Evolutionary conservation across 768 basidiomycete genomes (phyloP).

Genomic region (Pleurotus pulmonarius): DNA sequence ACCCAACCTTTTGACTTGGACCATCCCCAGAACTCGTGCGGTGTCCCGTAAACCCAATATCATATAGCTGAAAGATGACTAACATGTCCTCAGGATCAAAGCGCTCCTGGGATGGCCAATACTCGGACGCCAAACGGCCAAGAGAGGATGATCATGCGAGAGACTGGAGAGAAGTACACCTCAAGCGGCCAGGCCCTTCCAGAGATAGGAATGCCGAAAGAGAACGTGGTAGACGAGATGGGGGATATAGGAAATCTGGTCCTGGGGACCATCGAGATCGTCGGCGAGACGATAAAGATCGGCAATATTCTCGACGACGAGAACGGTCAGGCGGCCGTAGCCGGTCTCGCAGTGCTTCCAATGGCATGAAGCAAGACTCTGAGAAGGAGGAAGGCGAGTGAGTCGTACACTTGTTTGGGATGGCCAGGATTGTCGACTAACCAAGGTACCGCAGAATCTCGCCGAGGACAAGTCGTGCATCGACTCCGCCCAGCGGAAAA

Average conservation of each 20-base stretch:
- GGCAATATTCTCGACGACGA: constrained; percentile 17
- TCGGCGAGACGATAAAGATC: constrained; percentile 15
- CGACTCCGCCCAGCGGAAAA: constrained; percentile 13
- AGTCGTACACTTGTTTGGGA: constrained; percentile 35
- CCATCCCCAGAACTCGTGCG: constrained; percentile 49
- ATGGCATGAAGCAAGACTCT: constrained; percentile 32
- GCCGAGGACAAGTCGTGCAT: constrained; percentile 35
- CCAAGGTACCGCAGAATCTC: constrained; percentile 51
- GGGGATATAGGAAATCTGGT: constrained; percentile 32
- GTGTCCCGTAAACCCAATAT: constrained; percentile 67
- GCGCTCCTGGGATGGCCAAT: too few species aligned
- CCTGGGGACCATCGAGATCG: constrained; percentile 34
- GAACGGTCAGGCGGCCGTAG: not conserved
- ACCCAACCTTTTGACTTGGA: too few species aligned
- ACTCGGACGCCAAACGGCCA: constrained; percentile 44
- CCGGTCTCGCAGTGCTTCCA: constrained; percentile 8
- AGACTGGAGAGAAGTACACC: constrained; percentile 70
- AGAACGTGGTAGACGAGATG: constrained; percentile 33
- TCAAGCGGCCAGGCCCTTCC: constrained; percentile 30
- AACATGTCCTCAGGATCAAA: constrained; percentile 69
- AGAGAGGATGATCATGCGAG: constrained; percentile 45
- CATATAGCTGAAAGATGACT: constrained; percentile 56
- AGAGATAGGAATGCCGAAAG: constrained; percentile 23
- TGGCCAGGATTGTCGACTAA: too few species aligned
- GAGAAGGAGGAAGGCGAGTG: constrained; percentile 93